Conservation (phyloP, 495 filamentous ascomycete species). For the Umbilicaria muhlenbergii region DNA sequence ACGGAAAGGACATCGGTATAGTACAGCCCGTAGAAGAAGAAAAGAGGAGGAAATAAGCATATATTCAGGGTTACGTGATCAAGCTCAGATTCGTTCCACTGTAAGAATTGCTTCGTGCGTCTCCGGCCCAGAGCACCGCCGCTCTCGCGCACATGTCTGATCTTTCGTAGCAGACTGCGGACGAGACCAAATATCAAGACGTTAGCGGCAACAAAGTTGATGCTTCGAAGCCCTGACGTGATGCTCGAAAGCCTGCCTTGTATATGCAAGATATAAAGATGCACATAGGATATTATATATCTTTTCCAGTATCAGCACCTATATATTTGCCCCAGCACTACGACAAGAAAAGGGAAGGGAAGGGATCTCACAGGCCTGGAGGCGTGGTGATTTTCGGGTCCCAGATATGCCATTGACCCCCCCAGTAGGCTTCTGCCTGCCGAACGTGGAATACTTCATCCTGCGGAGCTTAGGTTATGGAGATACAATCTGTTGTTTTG, state of each 20-base stretch:
- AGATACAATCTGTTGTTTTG: slow-evolving; percentile 8
- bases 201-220: no score
- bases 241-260: no score
- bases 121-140: no score
- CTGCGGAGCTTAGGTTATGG: slow-evolving; percentile 22
- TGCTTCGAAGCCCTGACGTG: no score
- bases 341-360: no score
- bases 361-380: slow-evolving; percentile 55
- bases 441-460: slow-evolving; percentile 94
- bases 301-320: no score
- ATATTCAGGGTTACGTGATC: slow-evolving; percentile 64
- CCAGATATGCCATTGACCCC: slow-evolving; percentile 60
- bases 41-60: slow-evolving; percentile 72
- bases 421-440: slow-evolving; percentile 78
- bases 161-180: no score
- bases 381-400: slow-evolving; percentile 96
- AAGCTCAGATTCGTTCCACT: slow-evolving; percentile 8
- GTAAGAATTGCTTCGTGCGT: neutral
- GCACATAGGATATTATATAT: no score
- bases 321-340: no score
- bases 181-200: no score
- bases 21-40: slow-evolving; percentile 89
- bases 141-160: no score
- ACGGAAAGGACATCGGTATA: slow-evolving; percentile 71
- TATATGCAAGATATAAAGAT: no score